Conservation (phyloP, 768 basidiomycete genomes). For the Lactarius pseudohatsudake region DNA sequence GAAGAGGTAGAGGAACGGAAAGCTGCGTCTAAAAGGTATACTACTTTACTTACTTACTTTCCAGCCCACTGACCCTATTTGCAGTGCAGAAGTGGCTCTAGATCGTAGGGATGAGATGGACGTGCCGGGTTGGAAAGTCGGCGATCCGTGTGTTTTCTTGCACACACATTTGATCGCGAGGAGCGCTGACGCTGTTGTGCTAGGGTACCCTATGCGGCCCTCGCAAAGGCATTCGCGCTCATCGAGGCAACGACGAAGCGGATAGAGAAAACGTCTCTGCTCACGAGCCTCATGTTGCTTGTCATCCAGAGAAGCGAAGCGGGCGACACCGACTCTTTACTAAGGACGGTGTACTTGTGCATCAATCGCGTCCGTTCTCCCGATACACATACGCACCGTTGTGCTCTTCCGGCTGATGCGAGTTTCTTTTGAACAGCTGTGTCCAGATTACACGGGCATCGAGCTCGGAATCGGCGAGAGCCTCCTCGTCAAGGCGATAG, state of each 20-base stretch:
- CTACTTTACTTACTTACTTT: background rate
- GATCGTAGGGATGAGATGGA: slow-evolving; percentile 67
- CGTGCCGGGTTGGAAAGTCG: slow-evolving; percentile 78
- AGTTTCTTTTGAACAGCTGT: slow-evolving; percentile 52
- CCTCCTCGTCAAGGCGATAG: slow-evolving; percentile 91
- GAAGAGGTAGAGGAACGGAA: slow-evolving; percentile 46
- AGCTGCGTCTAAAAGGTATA: slow-evolving; percentile 65
- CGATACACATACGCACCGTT: background rate
- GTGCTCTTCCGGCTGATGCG: slow-evolving; percentile 1
- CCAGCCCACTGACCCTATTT: background rate
- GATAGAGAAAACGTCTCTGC: slow-evolving; percentile 83
- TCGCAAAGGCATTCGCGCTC: slow-evolving; percentile 81
- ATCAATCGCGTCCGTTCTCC: slow-evolving; percentile 78
- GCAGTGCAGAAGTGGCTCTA: slow-evolving; percentile 69
- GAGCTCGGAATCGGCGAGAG: slow-evolving; percentile 97
- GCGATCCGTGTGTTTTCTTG: slow-evolving; percentile 71
- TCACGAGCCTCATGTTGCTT: slow-evolving; percentile 86
- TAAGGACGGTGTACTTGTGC: slow-evolving; percentile 92
- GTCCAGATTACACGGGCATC: slow-evolving; percentile 92
- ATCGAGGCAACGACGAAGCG: slow-evolving; percentile 97
- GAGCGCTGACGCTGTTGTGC: background rate
- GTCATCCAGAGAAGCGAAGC: slow-evolving; percentile 85
- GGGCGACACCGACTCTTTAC: slow-evolving; percentile 69
- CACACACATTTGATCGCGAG: slow-evolving; percentile 5
- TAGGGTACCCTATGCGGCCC: slow-evolving; percentile 92